Evolutionary conservation across 192 early-diverging fungal genomes (phyloP), one percentile per base, ranked within the genome.

Genomic region (Coemansia reversa): DNA sequence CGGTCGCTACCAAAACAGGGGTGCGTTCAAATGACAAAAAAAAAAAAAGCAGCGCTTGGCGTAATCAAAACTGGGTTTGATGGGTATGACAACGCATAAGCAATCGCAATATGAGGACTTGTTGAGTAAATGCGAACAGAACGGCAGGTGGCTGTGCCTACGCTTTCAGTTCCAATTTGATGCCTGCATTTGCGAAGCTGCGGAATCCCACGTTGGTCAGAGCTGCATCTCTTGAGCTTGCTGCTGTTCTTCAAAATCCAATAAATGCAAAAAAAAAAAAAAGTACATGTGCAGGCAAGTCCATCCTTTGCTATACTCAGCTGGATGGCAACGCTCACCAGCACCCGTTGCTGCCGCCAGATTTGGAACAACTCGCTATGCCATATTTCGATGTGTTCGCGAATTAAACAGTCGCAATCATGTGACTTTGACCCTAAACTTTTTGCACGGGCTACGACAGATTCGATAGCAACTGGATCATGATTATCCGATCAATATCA

Each of bases 21-120:
- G 49, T 11, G 22, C 50, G 25, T 62, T 9, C 32, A 33, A 45
- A 45, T 27, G 52, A 33, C 49, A 30, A 16, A 62, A 20, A 52
- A 33, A 30, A 16, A 62, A 20, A 52, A 33, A 35, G 35, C 35
- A 52, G 30, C 33, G 60, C 60, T 58, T 58, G 56, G 32, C 35
- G 56, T 24, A 58, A 58, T 58, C 29, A 57, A 57, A 33, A 30
- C 29, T 57, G 55, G 8, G 20, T 42, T 58, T 32, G 25, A 58
- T 32, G 56, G 19, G 9, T 35, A 62, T 62, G 32, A 28, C 60
- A 62, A 48, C 60, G 29, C 60, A 62, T 62, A 52, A 49, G 45
- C 5, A 27, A 8, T 5, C 59, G 48, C 48, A 61, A 42, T 61
- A 42, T 33, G 33, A 22, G n/a, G 27, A 25, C 16, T 9, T 45